Percentiles rank a stretch among this genome's conserved stretches.
Conservation (phyloP, 768 basidiomycete species). For the Suillus subalutaceus region DNA sequence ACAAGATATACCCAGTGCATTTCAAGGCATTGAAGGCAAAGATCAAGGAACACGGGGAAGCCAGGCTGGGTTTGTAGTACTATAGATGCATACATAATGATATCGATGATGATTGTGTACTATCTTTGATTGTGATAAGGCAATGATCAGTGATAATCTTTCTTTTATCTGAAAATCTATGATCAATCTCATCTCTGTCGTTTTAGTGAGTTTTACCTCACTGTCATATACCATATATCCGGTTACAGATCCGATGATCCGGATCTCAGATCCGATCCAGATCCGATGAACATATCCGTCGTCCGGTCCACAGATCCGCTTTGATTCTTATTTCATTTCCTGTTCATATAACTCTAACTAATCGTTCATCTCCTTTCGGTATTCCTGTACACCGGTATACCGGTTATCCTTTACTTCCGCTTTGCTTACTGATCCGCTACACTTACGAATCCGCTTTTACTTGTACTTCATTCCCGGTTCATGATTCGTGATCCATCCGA, state of each 20-base stretch:
- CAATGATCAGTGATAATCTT: not conserved
- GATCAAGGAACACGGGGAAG: not conserved
- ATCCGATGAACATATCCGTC: too few species aligned
- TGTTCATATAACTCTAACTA: too few species aligned
- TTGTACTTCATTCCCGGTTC: too few species aligned
- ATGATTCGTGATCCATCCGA: too few species aligned
- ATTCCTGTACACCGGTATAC: too few species aligned
- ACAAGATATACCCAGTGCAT: not conserved
- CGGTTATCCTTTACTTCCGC: too few species aligned
- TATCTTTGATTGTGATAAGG: not conserved
- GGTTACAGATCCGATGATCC: accelerated
- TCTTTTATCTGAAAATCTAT: not conserved
- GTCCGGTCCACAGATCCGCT: too few species aligned
- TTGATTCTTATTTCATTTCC: too few species aligned
- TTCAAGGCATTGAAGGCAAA: not conserved
- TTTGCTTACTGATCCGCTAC: too few species aligned
- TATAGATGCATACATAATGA: not conserved
- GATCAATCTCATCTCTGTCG: not conserved
- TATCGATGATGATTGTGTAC: not conserved
- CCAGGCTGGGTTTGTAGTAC: not conserved
- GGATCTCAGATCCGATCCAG: too few species aligned
- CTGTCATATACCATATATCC: not conserved
- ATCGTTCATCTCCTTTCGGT: too few species aligned
- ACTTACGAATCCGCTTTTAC: too few species aligned
- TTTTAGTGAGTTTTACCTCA: not conserved